Conservation (phyloP, 306 rosid genomes). For the Mimosa pudica region DNA sequence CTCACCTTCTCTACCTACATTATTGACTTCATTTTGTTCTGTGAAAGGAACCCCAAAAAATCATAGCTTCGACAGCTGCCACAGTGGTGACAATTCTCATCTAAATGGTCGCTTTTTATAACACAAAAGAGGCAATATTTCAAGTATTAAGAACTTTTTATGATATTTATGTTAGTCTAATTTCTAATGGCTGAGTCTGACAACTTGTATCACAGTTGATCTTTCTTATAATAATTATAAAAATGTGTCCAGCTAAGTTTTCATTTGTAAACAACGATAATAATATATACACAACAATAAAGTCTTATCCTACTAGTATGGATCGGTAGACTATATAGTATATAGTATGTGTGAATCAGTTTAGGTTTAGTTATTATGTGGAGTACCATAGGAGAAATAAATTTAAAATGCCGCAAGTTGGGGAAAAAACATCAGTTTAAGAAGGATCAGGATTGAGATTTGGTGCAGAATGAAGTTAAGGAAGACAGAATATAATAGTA, state of each 20-base stretch:
- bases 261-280: neutral
- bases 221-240: neutral
- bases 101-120: slow-evolving; percentile 22
- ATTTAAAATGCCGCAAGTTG: neutral
- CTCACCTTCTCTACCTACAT: slow-evolving; percentile 41
- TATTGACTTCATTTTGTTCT: slow-evolving; percentile 36
- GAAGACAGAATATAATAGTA: slow-evolving; percentile 22
- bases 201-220: slow-evolving; percentile 38
- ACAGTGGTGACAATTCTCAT: neutral
- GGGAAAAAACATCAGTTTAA: neutral
- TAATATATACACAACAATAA: neutral
- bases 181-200: slow-evolving; percentile 30
- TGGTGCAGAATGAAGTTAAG: neutral
- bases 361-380: no score
- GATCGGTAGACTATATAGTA: no score
- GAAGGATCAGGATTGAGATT: neutral
- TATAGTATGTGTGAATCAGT: neutral
- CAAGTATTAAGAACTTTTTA: neutral
- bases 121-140: slow-evolving; percentile 19
- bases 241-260: neutral
- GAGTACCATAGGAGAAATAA: neutral
- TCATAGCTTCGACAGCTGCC: slow-evolving; percentile 9
- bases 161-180: neutral
- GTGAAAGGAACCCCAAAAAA: slow-evolving; percentile 35
- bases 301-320: no score